Base-by-base conservation (phyloP, 2,329 filamentous ascomycete species). In the Pyrenophora graminea region DNA sequence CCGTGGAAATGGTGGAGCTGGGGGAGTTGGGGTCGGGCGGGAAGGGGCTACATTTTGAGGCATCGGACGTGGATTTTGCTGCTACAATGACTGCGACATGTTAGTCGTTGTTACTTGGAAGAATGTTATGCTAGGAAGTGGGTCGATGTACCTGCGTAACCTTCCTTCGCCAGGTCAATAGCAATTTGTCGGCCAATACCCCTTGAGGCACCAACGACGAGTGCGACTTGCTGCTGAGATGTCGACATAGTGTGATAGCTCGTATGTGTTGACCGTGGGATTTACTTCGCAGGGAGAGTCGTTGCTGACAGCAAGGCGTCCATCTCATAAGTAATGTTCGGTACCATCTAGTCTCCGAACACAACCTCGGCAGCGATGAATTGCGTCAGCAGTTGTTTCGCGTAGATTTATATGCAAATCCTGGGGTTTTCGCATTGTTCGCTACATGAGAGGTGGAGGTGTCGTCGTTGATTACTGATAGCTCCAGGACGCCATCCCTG, bases 181-280 rank as follows among this genome's bases (percentile, higher is more conserved):
- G 90, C 89, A 33, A 94, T 79, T 70, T 94, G 90, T 34, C 89
- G 80, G 39, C 90, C 90, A 57, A 95, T 93, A 32, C 90, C 90
- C 55, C 90, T 79, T 0, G 89, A 92, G 2, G 88, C 89, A 33
- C 89, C 89, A 17, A 92, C 80, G 4, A 93, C 78, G 17, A 92
- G 79, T 17, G 87, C 88, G 6, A 91, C 87, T 55, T 79, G 78
- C 48, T 78, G 65, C 10, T 33, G 48, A 23, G 52, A 43, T 7
- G 39, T 32, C 15, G 53, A 30, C 51, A 64, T 67, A 6, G 6
- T 25, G 17, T 32, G 32, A 23, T 38, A 15, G 12, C 3, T 9
- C 7, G 8, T 37, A 17, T 34, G 1, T 21, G 1, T 9, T 23
- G 10, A 19, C 6, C 6, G 19, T 31, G 13, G n/a, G 25, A 13